Percentiles rank a stretch among this genome's conserved stretches.
phyloP scores from a whole-genome alignment of 208 protist genomes.

The Leishmania mexicana region DNA sequence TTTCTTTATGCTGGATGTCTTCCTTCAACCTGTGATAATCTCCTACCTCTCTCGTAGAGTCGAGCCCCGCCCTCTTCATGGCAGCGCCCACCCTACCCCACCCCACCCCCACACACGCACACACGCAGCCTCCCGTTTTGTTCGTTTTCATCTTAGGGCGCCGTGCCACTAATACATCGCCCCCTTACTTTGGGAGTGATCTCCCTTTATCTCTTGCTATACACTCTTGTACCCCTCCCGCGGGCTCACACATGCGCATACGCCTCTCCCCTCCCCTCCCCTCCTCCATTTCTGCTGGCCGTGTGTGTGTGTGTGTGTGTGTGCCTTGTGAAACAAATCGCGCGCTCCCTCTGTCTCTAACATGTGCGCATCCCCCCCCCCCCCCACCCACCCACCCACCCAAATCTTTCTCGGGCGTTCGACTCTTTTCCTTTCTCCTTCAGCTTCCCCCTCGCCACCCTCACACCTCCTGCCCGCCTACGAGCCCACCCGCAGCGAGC shows the following conservation, averaged over 20 bases:
- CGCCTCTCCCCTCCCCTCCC: background rate
- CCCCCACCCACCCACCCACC: background rate
- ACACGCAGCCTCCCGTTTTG: background rate
- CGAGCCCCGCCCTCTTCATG: background rate
- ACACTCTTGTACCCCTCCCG: background rate
- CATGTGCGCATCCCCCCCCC: background rate
- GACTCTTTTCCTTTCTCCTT: background rate
- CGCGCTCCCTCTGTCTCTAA: background rate
- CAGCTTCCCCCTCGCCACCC: background rate
- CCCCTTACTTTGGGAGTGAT: background rate
- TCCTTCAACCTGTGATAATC: background rate
- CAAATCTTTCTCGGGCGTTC: background rate
- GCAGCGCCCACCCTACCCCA: background rate
- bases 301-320: background rate
- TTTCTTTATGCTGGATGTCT: background rate
- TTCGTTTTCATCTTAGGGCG: background rate
- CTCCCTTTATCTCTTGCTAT: background rate
- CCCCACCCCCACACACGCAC: too few species aligned
- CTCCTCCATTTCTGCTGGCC: background rate
- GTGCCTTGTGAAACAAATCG: background rate
- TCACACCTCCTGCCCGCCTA: background rate
- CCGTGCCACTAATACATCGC: background rate
- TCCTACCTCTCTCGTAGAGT: background rate
- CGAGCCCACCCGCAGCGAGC: background rate
- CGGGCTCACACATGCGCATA: background rate